Evolutionary conservation across 306 rosid species (phyloP), one percentile per base, ranked within the genome.

Genomic region (Glycine soja): DNA sequence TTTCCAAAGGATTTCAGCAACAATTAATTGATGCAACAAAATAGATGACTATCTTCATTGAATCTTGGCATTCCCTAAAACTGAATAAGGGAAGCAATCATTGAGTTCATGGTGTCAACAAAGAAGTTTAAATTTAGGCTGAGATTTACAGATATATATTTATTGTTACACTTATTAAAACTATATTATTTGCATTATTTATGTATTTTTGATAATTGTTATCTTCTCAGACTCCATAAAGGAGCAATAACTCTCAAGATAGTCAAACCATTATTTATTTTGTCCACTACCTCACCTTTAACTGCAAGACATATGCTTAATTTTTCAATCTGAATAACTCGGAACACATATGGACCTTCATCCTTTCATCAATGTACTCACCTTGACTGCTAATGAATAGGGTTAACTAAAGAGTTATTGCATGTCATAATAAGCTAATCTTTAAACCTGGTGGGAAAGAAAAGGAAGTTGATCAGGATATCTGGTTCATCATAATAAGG

Each of bases 11-110:
- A 11, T 70, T 24, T 34, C 50, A 38, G 48, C 11, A 65, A 38
- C 12, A 65, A 36, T 36, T 3, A 69, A 45, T 69, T 45, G 7
- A 69, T 45, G 38, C n/a, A 69, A 18, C 40, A 69, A 48, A 71
- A 70, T 63, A 82, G 45, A 8, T 8, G 7, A 61, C 32, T 15
- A 82, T 34, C n/a, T 50, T 15, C 38, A 34, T 32, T 62, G 47
- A 64, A 36, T 64, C 18, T 13, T 19, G 5, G 36, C 18, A 63
- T 5, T 36, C 19, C 47, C 70, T 36, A 12, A 62, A 63, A 63
- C 46, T 12, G 18, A 64, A 64, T 19, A 64, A 5, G 9, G 66
- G 66, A 64, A 64, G 46, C 10, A 64, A 64, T 36, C 47, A 63
- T 11, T 12, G 10, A 36, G 70, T 64, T 40, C 43, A 40, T 64